Base-by-base conservation (phyloP, 2,329 filamentous ascomycete genomes). In the Orbilia javanica region DNA sequence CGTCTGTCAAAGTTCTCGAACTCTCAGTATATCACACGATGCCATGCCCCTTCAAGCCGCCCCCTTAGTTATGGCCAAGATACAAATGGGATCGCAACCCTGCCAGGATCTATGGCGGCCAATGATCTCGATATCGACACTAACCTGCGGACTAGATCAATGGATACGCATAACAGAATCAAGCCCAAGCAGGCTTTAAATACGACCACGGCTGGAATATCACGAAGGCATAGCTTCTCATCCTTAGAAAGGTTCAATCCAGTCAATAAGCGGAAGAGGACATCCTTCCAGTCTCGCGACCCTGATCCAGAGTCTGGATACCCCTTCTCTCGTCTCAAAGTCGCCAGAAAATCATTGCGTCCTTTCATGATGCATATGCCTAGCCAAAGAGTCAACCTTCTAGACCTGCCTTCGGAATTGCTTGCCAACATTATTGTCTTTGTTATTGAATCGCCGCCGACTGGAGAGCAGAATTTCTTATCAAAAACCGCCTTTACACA, bases 391-490 rank as follows among this genome's bases (percentile, higher is more conserved):
- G 50, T 63, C 18, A 62, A 68, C 11, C 31, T 74, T 27, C 29
- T 74, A 29, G 70, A 68, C 39, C 27, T 74, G 13, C 70, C 70
- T 44, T 67, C 70, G 7, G 70, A 74, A 25, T 25, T 74, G 27
- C 27, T 74, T 13, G 70, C 70, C 1, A 62, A 36, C 44, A 68
- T 74, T 36, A 18, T 74, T 15, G n/a, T 67, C 42, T 74, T 67
- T 25, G 63, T 57, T 22, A 67, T 74, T 18, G 52, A 74, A 63
- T 74, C 63, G 2, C 70, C 70, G 15, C 70, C 63, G n/a, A 31
- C 42, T 15, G 42, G 63, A n/a, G 31, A 68, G 22, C 31, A 62
- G 15, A 8, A 8, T 4, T 67, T 74, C 36, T 27, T 53, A 44
- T 50, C 62, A 18, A 74, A 67, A 36, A 52, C 34, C 11, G n/a